Evolutionary conservation across 768 basidiomycete genomes (phyloP).

Genomic region (Mycena albidolilacea): DNA sequence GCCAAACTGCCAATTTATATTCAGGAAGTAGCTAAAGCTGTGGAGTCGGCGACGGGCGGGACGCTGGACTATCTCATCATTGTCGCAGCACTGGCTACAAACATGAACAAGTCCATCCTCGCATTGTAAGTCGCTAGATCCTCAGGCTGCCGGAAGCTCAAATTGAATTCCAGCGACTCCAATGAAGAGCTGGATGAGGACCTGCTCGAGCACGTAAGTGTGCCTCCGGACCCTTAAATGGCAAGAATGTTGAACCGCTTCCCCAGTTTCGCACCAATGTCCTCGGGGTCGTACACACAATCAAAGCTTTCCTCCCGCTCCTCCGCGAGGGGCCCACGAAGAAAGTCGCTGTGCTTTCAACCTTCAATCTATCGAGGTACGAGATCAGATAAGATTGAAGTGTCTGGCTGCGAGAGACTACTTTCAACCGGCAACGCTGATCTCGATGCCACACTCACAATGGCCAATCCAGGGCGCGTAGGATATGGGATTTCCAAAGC

Average conservation of each 20-base stretch:
- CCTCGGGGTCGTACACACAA: constrained; percentile 31
- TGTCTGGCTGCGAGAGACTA: too few relatives aligned
- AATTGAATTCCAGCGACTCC: constrained; percentile 26
- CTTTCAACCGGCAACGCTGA: constrained; percentile 28
- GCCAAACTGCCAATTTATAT: constrained; percentile 20
- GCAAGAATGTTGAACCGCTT: constrained; percentile 25
- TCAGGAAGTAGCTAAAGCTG: constrained; percentile 28
- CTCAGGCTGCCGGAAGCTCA: constrained; percentile 27
- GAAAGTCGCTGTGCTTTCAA: constrained; percentile 28
- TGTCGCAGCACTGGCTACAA: constrained; percentile 27
- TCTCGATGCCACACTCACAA: constrained; percentile 27
- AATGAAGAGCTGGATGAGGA: constrained; percentile 31
- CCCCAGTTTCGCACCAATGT: constrained; percentile 32
- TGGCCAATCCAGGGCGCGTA: constrained; percentile 24
- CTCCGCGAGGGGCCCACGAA: constrained; percentile 28
- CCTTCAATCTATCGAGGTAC: too few relatives aligned
- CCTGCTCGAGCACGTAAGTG: constrained; percentile 28
- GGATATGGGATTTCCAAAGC: constrained; percentile 33
- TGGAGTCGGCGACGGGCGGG: constrained; percentile 28
- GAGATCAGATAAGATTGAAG: too few relatives aligned
- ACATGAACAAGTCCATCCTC: constrained; percentile 31
- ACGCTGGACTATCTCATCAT: constrained; percentile 34
- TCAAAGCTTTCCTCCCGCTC: constrained; percentile 30
- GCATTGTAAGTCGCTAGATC: constrained; percentile 29
- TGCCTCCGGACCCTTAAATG: constrained; percentile 16